Base-by-base conservation (phyloP, 495 filamentous ascomycete species). In the Talaromyces stipitatus region DNA sequence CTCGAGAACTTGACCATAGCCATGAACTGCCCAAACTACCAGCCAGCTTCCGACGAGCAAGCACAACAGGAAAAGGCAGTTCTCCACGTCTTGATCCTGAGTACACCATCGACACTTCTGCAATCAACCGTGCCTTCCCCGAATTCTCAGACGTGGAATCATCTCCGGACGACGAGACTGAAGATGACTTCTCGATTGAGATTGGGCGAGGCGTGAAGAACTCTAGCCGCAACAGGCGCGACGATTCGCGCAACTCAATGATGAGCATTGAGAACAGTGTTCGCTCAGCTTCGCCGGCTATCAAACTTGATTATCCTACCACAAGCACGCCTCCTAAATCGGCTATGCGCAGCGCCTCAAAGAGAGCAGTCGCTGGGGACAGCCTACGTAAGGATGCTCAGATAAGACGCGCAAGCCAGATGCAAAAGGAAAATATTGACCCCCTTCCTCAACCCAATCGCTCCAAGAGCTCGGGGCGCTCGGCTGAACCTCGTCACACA, bases 101-200 rank as follows among this genome's bases (percentile, higher is more conserved):
- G 46, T 79, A 72, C 54, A 70, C 67, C 29, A 76, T 86, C 62
- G 82, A 86, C 70, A 86, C 83, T 6, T 87, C 83, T 8, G 82
- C 77, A 32, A 72, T 87, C 45, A 81, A 79, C 22, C 79, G 77
- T 61, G 75, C 79, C 52, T 86, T 87, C 67, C 85, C 85, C 22
- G 78, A 86, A 60, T 86, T 81, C 56, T 77, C 77, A 7, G 69
- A 75, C 56, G 61, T 73, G 7, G 66, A 68, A 28, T 68, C 72
- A 2, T 76, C 75, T 1, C 70, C 74, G 47, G 73, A 74, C 38
- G 73, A 69, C 27, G 62, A 66, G 23, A 56, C 62, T 36, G 63
- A 71, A 26, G 62, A 69, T 11, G 66, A 67, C 50, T 58, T 74
- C 48, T 78, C 75, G 0, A 67, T 81, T 46, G 77, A 80, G 56